Evolutionary conservation across 2,329 filamentous ascomycete species (phyloP).

Genomic region (Tolypocladium sp.): DNA sequence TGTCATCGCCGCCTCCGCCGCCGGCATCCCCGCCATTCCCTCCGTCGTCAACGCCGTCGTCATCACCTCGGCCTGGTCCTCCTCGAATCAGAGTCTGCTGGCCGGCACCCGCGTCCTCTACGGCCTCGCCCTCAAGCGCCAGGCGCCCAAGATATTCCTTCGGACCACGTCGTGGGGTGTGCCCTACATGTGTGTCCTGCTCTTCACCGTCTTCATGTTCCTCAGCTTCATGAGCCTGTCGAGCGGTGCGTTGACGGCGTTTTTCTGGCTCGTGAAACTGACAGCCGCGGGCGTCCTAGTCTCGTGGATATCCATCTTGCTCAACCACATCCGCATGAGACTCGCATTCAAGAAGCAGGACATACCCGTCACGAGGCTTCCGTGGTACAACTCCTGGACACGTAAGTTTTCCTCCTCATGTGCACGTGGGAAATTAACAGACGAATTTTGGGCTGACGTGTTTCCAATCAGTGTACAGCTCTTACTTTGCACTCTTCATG

Average conservation of each 20-base stretch:
- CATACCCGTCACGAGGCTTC: constrained; percentile 39
- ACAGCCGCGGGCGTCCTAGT: constrained; percentile 55
- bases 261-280: constrained; percentile 55
- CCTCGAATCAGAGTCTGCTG: constrained; percentile 52
- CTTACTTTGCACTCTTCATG: constrained; percentile 50
- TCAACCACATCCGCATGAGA: constrained; percentile 50
- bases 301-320: constrained; percentile 51
- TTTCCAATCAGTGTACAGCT: constrained; percentile 42
- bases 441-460: not conserved
- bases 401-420: constrained; percentile 28
- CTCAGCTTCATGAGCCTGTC: constrained; percentile 50
- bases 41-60: constrained; percentile 71
- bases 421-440: not conserved
- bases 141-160: constrained; percentile 54
- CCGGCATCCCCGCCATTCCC: constrained; percentile 57
- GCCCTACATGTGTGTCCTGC: constrained; percentile 48
- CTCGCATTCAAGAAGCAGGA: constrained; percentile 45
- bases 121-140: constrained; percentile 55
- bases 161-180: constrained; percentile 53
- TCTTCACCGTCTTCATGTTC: constrained; percentile 44
- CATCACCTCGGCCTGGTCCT: constrained; percentile 57
- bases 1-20: constrained; percentile 62
- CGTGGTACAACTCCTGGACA: constrained; percentile 57
- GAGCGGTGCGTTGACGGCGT: constrained; percentile 50
- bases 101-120: constrained; percentile 62